Evolutionary conservation across 2,329 filamentous ascomycete species (phyloP), one percentile per base, ranked within the genome.

Genomic region (Fusarium fujikuroi): DNA sequence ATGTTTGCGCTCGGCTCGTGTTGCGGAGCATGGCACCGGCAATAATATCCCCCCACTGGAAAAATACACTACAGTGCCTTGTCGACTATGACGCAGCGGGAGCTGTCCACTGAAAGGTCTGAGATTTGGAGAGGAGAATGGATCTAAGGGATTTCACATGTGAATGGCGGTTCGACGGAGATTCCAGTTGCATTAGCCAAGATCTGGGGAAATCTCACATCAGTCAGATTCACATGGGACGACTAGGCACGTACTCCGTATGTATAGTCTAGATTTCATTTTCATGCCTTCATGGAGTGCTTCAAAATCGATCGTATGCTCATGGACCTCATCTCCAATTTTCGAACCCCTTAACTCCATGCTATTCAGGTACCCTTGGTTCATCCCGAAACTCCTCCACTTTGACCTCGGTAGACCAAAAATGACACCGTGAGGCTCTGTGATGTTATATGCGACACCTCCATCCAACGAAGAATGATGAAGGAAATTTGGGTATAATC

Each of bases 1-100:
- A 72, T 73, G 70, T 74, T 63, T 59, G 60, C 63, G 47, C 67
- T 74, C 72, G 73, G 73, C 73, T 75, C 71, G 67, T 69, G 56
- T 66, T 74, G 73, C 70, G 72, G 72, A 75, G 72, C 63, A 70
- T 59, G 69, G 54, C 58, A 34, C 40, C 56, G 42, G 56, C 42
- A 50, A 50, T 50, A 63, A 52, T 32, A 56, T 36, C 37, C 44
- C 71, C 49, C 67, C 60, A 63, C 56, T 32, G 37, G 30, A 40
- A 39, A 44, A 54, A 44, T 40, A 40, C 19, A 43, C 57, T 70
- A 60, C 50, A 67, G 54, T 63, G 52, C 50, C 54, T 49, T 40
- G 58, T 44, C 23, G 34, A 60, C 60, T 74, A 75, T 75, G 73
- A 75, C 67, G 70, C 73, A 75, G 60, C 49, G 54, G 47, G 36